Evolutionary conservation across 371 early-diverging fungal species (phyloP).

Genomic region (Syncephalis plumigaleata): DNA sequence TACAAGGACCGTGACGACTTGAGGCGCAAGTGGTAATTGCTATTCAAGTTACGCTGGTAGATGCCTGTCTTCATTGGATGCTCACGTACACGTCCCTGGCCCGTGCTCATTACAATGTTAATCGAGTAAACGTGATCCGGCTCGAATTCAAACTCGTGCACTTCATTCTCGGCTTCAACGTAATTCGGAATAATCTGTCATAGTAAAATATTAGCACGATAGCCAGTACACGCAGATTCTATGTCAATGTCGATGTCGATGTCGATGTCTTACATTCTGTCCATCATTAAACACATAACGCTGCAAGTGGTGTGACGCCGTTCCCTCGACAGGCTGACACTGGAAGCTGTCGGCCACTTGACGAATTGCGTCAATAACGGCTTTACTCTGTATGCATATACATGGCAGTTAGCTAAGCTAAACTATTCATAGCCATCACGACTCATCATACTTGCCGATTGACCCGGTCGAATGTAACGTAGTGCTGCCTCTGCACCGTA

Average conservation of each 20-base stretch:
- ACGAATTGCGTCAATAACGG: constrained; percentile 55
- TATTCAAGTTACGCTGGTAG: constrained; percentile 61
- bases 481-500: constrained; percentile 59
- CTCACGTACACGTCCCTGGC: constrained; percentile 43
- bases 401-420: constrained; percentile 7
- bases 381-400: constrained; percentile 27
- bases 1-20: constrained; percentile 60
- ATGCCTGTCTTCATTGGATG: constrained; percentile 60
- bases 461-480: constrained; percentile 68
- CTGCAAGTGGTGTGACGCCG: constrained; percentile 64
- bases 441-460: constrained; percentile 18
- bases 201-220: constrained; percentile 19
- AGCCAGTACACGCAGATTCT: too few relatives aligned
- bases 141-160: constrained; percentile 51
- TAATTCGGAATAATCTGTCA: constrained; percentile 74
- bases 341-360: constrained; percentile 65
- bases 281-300: constrained; percentile 64
- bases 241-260: too few relatives aligned
- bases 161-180: constrained; percentile 46
- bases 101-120: constrained; percentile 66
- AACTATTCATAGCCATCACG: not conserved
- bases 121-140: constrained; percentile 70
- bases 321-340: constrained; percentile 73
- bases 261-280: constrained; percentile 8
- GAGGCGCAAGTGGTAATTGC: constrained; percentile 70